Evolutionary conservation across 495 filamentous ascomycete species (phyloP).

Genomic region (Talaromyces ruber): DNA sequence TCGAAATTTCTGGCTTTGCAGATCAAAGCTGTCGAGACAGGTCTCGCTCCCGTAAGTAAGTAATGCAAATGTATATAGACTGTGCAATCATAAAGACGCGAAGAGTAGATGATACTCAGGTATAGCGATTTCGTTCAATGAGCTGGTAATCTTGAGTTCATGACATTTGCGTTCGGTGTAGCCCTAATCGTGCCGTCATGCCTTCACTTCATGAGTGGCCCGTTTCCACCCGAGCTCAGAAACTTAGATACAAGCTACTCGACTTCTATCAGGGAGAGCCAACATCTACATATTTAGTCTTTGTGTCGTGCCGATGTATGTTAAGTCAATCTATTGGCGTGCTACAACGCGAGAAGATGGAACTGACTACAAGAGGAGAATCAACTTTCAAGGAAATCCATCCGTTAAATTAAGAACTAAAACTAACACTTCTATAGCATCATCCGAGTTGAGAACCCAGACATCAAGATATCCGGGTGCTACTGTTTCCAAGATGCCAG

Average conservation of each 20-base stretch:
- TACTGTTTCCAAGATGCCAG: neutral
- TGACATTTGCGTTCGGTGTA: neutral
- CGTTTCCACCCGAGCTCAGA: too few species aligned
- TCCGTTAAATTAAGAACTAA: neutral
- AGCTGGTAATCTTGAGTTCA: neutral
- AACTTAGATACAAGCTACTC: too few species aligned
- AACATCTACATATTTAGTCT: too few species aligned
- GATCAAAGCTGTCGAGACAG: slow-evolving; percentile 59
- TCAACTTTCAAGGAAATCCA: neutral
- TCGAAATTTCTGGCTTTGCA: slow-evolving; percentile 67
- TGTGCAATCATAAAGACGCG: neutral
- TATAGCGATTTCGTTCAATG: neutral
- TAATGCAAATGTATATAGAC: neutral
- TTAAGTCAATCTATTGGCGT: too few species aligned
- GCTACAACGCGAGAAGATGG: too few species aligned
- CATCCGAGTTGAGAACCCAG: too few species aligned
- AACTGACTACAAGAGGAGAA: neutral
- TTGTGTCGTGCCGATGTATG: too few species aligned
- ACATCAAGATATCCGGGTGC: neutral
- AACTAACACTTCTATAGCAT: neutral
- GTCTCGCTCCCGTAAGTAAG: slow-evolving; percentile 14
- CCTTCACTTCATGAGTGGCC: neutral
- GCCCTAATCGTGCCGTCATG: neutral
- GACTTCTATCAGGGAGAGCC: too few species aligned
- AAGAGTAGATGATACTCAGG: neutral